Percentiles rank a stretch among this genome's conserved stretches.
phyloP scores from a whole-genome alignment of 768 basidiomycete species.

The Lepiota brunneoincarnata region DNA sequence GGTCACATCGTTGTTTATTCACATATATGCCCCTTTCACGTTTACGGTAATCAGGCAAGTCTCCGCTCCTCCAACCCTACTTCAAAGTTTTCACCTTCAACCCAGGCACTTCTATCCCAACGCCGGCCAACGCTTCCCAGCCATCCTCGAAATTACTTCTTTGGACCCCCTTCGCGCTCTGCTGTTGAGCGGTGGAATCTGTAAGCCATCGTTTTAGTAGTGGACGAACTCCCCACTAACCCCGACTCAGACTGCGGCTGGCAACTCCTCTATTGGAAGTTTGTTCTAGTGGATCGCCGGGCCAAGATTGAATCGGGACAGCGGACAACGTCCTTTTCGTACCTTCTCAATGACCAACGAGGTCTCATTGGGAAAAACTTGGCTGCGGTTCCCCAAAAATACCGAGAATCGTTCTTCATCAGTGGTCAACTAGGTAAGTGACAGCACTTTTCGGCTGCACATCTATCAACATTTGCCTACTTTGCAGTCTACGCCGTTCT shows the following conservation, averaged over 20 bases:
- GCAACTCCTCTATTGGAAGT: conserved; percentile 96
- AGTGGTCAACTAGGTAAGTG: conserved; percentile 73
- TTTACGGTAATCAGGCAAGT: conserved; percentile 87
- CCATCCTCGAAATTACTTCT: conserved; percentile 64
- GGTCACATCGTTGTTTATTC: conserved; percentile 92
- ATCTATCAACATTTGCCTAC: conserved; percentile 2
- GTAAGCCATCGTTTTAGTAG: conserved; percentile 44
- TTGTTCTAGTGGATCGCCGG: conserved; percentile 84
- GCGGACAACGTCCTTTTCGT: conserved; percentile 88
- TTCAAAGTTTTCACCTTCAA: neutral
- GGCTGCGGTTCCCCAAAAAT: conserved; percentile 53
- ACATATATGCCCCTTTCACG: conserved; percentile 88
- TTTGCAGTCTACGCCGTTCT: conserved; percentile 74
- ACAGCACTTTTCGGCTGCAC: conserved; percentile 4
- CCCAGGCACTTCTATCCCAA: conserved; percentile 87
- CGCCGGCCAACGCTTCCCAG: conserved; percentile 82
- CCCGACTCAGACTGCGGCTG: conserved; percentile 72
- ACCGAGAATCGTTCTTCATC: conserved; percentile 78
- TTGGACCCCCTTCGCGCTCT: conserved; percentile 71
- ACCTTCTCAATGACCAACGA: conserved; percentile 83
- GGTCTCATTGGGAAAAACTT: conserved; percentile 77
- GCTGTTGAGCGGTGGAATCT: conserved; percentile 78
- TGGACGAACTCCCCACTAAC: conserved; percentile 12
- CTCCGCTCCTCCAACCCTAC: neutral
- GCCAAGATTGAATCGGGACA: conserved; percentile 90